These are phyloP conservation scores for Mortierella sp. DNA, from an alignment of 371 early-diverging fungal species.

Conservation along the genomic window DNA sequence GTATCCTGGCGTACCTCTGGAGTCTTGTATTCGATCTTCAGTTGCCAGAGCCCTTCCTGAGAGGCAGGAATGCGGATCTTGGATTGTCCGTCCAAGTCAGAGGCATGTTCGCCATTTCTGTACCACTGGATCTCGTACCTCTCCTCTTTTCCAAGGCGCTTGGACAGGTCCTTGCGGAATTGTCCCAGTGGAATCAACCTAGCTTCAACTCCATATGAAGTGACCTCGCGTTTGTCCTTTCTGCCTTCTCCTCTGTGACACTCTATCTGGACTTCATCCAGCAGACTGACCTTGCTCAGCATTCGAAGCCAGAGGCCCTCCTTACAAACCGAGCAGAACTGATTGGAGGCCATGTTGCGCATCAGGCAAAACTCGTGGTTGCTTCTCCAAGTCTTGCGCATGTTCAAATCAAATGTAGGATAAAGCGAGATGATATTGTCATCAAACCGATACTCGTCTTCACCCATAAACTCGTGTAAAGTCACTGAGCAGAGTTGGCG, in stretches of 20 bases:
- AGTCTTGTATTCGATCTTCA: constrained; percentile 50
- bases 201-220: constrained; percentile 23
- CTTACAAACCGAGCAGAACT: constrained; percentile 65
- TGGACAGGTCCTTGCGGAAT: constrained; percentile 50
- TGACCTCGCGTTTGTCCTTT: not conserved
- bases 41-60: constrained; percentile 49
- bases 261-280: constrained; percentile 58
- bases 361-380: constrained; percentile 69
- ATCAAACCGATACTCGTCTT: constrained; percentile 55
- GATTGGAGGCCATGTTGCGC: constrained; percentile 64
- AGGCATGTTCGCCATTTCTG: constrained; percentile 36
- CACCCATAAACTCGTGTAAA: constrained; percentile 62
- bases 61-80: constrained; percentile 19
- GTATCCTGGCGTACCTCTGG: constrained; percentile 56
- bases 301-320: constrained; percentile 69
- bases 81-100: constrained; percentile 26
- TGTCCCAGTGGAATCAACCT: constrained; percentile 58
- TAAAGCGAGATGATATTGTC: constrained; percentile 58
- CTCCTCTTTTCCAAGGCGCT: constrained; percentile 32
- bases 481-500: constrained; percentile 65
- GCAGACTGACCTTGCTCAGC: constrained; percentile 55
- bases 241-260: constrained; percentile 22
- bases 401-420: constrained; percentile 56
- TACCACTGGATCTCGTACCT: constrained; percentile 51
- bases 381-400: constrained; percentile 58